Evolutionary conservation across 2,329 filamentous ascomycete genomes (phyloP).

Genomic region (Mariannaea sp.): DNA sequence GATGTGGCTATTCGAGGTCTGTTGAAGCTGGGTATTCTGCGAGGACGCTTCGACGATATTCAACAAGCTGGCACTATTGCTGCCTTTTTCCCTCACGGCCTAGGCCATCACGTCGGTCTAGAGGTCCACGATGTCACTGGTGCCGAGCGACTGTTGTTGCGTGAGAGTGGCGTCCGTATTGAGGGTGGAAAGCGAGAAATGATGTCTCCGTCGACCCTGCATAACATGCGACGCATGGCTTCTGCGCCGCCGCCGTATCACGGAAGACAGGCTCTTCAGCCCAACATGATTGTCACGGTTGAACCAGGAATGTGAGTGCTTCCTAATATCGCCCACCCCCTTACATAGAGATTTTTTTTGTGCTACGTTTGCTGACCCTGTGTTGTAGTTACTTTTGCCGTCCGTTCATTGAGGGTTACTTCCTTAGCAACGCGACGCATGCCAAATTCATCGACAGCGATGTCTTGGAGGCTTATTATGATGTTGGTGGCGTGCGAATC

Average conservation of each 20-base stretch:
- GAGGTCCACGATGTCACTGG: conserved; percentile 66
- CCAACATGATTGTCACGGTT: conserved; percentile 75
- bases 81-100: conserved; percentile 70
- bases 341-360: too few relatives aligned
- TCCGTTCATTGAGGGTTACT: conserved; percentile 72
- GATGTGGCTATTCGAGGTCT: conserved; percentile 74
- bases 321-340: too few relatives aligned
- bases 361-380: not conserved
- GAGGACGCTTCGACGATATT: conserved; percentile 63
- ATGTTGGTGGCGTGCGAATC: conserved; percentile 86
- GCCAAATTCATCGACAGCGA: conserved; percentile 67
- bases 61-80: conserved; percentile 57
- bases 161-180: conserved; percentile 36
- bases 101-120: conserved; percentile 68
- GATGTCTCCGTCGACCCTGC: conserved; percentile 45
- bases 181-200: conserved; percentile 49
- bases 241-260: conserved; percentile 37
- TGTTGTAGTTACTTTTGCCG: conserved; percentile 70
- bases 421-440: conserved; percentile 63
- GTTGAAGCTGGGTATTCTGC: conserved; percentile 71
- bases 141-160: conserved; percentile 41
- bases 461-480: conserved; percentile 71
- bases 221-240: conserved; percentile 34
- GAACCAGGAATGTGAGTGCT: conserved; percentile 70
- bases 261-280: conserved; percentile 51